A percentile compares a stretch with the other conserved stretches of the same genome.
phyloP scores from a whole-genome alignment of 176 grass and related monocot species.

The Cenchrus fungigraminus region DNA sequence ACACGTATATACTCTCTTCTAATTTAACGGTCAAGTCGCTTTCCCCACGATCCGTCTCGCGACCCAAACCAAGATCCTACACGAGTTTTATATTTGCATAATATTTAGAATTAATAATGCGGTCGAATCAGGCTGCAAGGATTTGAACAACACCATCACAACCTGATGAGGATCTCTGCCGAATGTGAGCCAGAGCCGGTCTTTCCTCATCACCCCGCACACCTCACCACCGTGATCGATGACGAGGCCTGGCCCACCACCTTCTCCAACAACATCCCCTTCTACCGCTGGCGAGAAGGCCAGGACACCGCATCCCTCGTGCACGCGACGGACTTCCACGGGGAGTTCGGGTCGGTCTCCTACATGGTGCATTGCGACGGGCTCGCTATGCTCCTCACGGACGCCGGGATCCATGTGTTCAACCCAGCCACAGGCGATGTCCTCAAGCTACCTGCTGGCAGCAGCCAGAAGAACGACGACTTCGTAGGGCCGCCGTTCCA shows the following conservation, averaged over 20 bases:
- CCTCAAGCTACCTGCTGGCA: neutral
- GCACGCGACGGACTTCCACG: neutral
- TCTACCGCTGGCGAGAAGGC: conserved; percentile 8
- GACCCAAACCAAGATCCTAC: neutral
- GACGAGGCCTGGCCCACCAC: neutral
- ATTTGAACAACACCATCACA: neutral
- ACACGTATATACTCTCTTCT: neutral
- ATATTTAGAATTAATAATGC: neutral
- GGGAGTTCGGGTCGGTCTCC: neutral
- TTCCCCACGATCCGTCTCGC: neutral
- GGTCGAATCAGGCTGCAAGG: neutral
- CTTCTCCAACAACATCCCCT: neutral
- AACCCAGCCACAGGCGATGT: conserved; percentile 8
- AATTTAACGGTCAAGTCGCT: neutral
- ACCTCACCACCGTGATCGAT: neutral
- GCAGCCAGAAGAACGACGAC: neutral
- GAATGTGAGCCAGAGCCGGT: neutral
- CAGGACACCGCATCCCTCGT: neutral
- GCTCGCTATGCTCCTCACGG: neutral
- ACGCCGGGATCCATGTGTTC: neutral
- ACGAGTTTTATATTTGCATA: neutral
- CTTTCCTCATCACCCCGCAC: neutral
- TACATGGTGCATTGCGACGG: neutral
- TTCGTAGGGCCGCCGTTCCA: neutral
- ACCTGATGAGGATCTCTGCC: neutral